phyloP scores from a whole-genome alignment of 768 basidiomycete genomes.

The Pisolithus sp. region DNA sequence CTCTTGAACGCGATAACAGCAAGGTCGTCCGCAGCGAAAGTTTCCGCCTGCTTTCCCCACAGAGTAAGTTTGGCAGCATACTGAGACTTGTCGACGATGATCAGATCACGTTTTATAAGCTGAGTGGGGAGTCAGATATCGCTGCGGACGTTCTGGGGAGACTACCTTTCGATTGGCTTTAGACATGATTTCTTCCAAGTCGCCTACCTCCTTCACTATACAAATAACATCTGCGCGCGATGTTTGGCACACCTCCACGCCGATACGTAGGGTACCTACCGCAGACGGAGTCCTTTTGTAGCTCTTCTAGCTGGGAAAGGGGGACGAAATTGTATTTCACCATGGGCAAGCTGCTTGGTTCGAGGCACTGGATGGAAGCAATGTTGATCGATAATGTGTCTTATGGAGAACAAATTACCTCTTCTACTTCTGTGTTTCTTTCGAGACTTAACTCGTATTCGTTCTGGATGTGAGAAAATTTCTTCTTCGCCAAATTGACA shows the following conservation, averaged over 20 bases:
- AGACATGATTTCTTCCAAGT: constrained; percentile 64
- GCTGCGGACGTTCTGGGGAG: neutral
- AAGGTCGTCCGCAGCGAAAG: constrained; percentile 49
- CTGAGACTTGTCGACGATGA: constrained; percentile 76
- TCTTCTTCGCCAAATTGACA: constrained; percentile 94
- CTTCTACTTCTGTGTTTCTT: constrained; percentile 75
- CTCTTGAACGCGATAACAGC: constrained; percentile 92
- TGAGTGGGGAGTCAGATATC: constrained; percentile 24
- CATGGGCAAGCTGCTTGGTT: constrained; percentile 66
- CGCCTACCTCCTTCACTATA: constrained; percentile 72
- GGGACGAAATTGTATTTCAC: constrained; percentile 79
- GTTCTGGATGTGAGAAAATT: constrained; percentile 83
- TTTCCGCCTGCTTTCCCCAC: constrained; percentile 95
- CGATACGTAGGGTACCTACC: constrained; percentile 43
- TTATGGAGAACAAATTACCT: constrained; percentile 40
- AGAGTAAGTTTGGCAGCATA: constrained; percentile 80
- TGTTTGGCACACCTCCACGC: neutral
- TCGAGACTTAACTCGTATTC: constrained; percentile 94
- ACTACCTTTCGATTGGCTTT: constrained; percentile 64
- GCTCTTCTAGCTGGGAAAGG: constrained; percentile 53
- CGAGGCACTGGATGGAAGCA: constrained; percentile 58
- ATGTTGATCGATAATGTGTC: constrained; percentile 2
- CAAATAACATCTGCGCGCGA: constrained; percentile 70
- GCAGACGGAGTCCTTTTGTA: constrained; percentile 75
- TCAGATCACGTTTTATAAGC: constrained; percentile 87